Conservation (phyloP, 495 filamentous ascomycete species). For the Neurospora sp. region DNA sequence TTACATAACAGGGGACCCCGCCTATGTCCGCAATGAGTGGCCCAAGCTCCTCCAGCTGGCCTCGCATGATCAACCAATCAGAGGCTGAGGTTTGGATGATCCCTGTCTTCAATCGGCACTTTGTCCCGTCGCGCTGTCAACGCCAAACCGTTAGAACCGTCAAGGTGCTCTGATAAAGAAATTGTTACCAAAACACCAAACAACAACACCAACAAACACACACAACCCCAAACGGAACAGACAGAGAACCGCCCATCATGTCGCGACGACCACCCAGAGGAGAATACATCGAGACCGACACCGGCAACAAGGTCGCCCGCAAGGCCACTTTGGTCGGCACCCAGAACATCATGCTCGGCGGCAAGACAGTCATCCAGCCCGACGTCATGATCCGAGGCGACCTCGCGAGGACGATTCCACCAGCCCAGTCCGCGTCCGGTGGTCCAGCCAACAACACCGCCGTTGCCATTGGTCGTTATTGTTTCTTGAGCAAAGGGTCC, state of each 20-base stretch:
- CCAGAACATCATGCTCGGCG: constrained; percentile 93
- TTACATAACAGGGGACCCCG: not conserved
- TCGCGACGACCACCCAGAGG: constrained; percentile 68
- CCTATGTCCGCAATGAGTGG: not conserved
- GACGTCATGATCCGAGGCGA: constrained; percentile 90
- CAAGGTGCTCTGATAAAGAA: not conserved
- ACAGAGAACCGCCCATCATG: constrained; percentile 37
- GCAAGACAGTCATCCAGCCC: constrained; percentile 87
- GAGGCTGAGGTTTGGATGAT: not conserved
- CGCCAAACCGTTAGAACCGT: not conserved
- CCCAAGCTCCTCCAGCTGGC: not conserved
- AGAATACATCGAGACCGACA: constrained; percentile 98
- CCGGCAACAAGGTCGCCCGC: constrained; percentile 95
- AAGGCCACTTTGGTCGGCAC: constrained; percentile 84
- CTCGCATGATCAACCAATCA: not conserved
- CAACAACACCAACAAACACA: not conserved
- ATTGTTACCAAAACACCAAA: not conserved
- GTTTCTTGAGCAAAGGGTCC: constrained; percentile 64
- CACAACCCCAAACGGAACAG: not conserved
- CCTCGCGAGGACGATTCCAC: constrained; percentile 48
- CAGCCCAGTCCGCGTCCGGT: constrained; percentile 22
- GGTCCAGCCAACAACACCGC: constrained; percentile 46
- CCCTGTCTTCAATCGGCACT: not conserved
- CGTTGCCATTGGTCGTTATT: constrained; percentile 83
- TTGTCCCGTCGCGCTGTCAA: not conserved